phyloP scores from a whole-genome alignment of 441 rosid species.

The Theobroma grandiflorum region DNA sequence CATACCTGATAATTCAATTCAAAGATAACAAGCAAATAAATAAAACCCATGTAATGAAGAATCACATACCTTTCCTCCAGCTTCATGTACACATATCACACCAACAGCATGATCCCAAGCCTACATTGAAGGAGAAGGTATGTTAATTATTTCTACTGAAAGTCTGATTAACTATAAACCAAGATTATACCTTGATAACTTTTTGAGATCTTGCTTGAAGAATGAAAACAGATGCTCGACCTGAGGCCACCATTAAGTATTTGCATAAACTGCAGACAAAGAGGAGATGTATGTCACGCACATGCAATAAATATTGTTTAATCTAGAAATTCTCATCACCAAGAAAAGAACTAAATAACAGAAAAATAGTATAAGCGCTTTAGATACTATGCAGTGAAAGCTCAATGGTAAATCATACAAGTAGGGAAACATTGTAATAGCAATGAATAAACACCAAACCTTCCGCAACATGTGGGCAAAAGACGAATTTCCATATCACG shows the following conservation, averaged over 20 bases:
- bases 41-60: not conserved
- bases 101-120: slow-evolving; percentile 99
- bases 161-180: slow-evolving; percentile 11
- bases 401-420: not conserved
- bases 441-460: slow-evolving; percentile 44
- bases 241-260: slow-evolving; percentile 73
- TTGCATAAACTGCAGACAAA: slow-evolving; percentile 64
- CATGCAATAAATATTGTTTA: not conserved
- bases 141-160: slow-evolving; percentile 7
- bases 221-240: slow-evolving; percentile 64
- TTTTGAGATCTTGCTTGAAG: slow-evolving; percentile 39
- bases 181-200: slow-evolving; percentile 47
- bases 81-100: slow-evolving; percentile 84
- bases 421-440: not conserved
- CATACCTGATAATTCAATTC: not conserved
- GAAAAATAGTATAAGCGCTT: not conserved
- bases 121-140: slow-evolving; percentile 43
- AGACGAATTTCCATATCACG: slow-evolving; percentile 62
- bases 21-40: not conserved
- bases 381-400: not conserved
- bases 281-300: slow-evolving; percentile 21
- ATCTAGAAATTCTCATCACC: not conserved
- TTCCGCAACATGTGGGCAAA: slow-evolving; percentile 72
- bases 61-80: slow-evolving; percentile 83
- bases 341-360: not conserved